A percentile compares a stretch with the other conserved stretches of the same genome.
Conservation (phyloP, 257 asterid species). For the Striga asiatica region DNA sequence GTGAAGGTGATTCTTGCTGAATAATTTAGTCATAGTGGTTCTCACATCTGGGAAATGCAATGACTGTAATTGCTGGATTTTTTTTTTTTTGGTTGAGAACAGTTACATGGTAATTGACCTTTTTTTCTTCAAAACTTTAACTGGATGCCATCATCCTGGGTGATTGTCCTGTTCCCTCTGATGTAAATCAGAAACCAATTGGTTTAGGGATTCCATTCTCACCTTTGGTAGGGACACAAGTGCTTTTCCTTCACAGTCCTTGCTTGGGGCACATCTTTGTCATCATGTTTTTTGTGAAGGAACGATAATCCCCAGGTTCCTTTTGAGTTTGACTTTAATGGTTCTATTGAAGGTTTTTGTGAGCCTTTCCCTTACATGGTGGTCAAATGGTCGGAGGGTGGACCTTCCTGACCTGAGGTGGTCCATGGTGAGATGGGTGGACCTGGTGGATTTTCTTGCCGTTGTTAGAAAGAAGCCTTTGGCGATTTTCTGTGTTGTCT, state of each 20-base stretch:
- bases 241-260: constrained; percentile 35
- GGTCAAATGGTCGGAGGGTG: constrained; percentile 77
- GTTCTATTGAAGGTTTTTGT: constrained; percentile 92
- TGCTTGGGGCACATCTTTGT: constrained; percentile 38
- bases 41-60: too few relatives aligned
- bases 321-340: constrained; percentile 74
- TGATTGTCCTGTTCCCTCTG: constrained; percentile 2
- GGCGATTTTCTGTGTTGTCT: constrained; percentile 89
- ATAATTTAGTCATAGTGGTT: too few relatives aligned
- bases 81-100: too few relatives aligned
- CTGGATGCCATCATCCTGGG: too few relatives aligned
- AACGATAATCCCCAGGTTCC: constrained; percentile 33
- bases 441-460: constrained; percentile 67
- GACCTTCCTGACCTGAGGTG: constrained; percentile 73
- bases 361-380: constrained; percentile 79
- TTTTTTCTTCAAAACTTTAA: too few relatives aligned
- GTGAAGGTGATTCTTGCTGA: background rate
- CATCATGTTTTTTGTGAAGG: constrained; percentile 55
- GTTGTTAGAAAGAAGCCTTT: constrained; percentile 94
- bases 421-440: constrained; percentile 96
- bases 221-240: constrained; percentile 22
- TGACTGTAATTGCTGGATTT: too few relatives aligned
- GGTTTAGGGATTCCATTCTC: constrained; percentile 19
- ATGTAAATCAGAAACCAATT: constrained; percentile 8
- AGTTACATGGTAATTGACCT: background rate